Base-by-base conservation (phyloP, 106 monocot genomes). In the Acanthochlamys bracteata region DNA sequence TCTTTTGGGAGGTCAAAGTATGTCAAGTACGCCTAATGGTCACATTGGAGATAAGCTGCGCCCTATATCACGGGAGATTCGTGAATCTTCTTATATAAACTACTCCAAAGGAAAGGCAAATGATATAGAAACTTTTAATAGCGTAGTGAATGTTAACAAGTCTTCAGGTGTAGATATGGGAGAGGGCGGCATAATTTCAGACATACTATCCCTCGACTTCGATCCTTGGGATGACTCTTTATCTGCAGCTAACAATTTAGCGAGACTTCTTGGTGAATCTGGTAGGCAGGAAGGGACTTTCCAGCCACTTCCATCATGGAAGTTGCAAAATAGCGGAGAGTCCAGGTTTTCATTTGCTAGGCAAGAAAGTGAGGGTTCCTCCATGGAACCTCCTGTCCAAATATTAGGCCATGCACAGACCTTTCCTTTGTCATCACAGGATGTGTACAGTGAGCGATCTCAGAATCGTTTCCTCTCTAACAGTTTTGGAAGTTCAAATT, bases 331-430 rank as follows among this genome's bases (percentile, higher is more conserved):
- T 53, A 83, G 52, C 47, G 70, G 67, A 15, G 79, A 90, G 24
- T 83, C 83, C 22, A 80, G 86, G 24, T 90, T 90, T 78, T 83
- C 83, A 59, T 90, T 90, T 73, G 90, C 90, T 8, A 80, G 90
- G 59, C 70, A 83, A 54, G 90, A 90, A 59, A 76, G 62, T 76
- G 62, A 79, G 53, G 22, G 47, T 53, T 47, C 47, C 22, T 12
- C n/a, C 15, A 15, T 41, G 19, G 76, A 71, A 39, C 55, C 52
- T 45, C 67, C 67, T 65, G 45, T 53, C 41, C 24, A 45, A 39
- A 66, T 72, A 46, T 13, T 25, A 24, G 71, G 59, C 4, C 60
- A 60, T 68, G 62, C 56, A 45, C 62, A 71, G 15, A 19, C 17
- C 45, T 20, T 42, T 1, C 24, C 51, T 64, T 57, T 40, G 43